Percentiles rank a stretch among this genome's conserved stretches.
These are phyloP conservation scores for Colletotrichum navitas DNA, from an alignment of 2,329 filamentous ascomycete species.

Conservation along the genomic window DNA sequence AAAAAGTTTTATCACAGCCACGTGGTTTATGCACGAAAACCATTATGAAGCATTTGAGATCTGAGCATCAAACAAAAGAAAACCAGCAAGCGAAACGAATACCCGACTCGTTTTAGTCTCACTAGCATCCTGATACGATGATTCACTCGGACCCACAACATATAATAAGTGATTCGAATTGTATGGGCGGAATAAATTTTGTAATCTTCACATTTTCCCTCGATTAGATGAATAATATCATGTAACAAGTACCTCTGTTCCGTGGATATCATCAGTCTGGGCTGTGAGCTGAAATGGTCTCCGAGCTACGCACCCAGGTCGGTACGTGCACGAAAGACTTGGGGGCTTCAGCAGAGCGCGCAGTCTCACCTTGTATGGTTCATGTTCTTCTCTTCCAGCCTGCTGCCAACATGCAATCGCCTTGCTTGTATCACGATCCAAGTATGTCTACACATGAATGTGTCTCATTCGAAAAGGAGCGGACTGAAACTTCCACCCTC, in stretches of 20 bases:
- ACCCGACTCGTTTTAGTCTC: background rate
- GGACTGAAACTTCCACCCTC: background rate
- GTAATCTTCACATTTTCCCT: too few relatives aligned
- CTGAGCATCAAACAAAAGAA: background rate
- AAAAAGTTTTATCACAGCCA: background rate
- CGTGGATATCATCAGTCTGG: too few relatives aligned
- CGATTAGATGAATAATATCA: background rate
- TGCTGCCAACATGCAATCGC: background rate
- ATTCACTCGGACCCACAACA: background rate
- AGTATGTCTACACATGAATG: background rate
- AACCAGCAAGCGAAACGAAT: background rate
- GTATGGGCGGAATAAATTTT: background rate
- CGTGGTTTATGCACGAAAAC: constrained; percentile 40
- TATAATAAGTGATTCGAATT: too few relatives aligned
- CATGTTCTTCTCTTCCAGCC: background rate
- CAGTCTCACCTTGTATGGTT: background rate
- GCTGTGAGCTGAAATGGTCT: background rate
- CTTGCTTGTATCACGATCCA: background rate
- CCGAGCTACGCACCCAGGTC: too few relatives aligned
- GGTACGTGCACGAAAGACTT: background rate
- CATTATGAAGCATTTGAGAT: background rate
- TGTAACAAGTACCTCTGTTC: background rate
- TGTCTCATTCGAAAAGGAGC: background rate
- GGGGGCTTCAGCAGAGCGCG: background rate
- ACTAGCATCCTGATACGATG: background rate